A percentile compares a stretch with the other conserved stretches of the same genome.
These are phyloP conservation scores for Globisporangium nunn DNA, from an alignment of 352 stramenopile species.

Conservation along the genomic window DNA sequence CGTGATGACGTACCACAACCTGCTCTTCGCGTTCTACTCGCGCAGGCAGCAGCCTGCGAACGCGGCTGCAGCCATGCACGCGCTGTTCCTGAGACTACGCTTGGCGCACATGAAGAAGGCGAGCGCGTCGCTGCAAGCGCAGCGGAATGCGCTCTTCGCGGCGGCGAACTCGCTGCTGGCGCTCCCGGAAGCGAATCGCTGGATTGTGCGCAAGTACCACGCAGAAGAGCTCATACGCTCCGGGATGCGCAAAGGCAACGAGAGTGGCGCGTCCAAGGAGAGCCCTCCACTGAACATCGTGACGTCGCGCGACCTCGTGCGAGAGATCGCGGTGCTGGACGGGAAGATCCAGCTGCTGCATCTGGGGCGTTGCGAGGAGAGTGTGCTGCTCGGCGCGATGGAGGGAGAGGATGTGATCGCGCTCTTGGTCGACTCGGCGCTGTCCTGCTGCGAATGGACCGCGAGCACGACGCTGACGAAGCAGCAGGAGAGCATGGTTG, in stretches of 20 bases:
- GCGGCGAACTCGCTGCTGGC: slow-evolving; percentile 37
- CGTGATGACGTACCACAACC: slow-evolving; percentile 52
- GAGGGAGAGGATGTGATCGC: slow-evolving; percentile 45
- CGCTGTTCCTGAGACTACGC: slow-evolving; percentile 40
- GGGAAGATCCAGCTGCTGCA: slow-evolving; percentile 53
- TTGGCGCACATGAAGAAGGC: slow-evolving; percentile 33
- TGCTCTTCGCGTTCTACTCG: slow-evolving; percentile 67
- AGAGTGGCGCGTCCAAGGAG: not conserved
- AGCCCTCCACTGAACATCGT: slow-evolving; percentile 40
- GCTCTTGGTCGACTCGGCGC: slow-evolving; percentile 37
- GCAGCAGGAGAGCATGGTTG: slow-evolving; percentile 31
- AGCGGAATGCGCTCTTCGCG: slow-evolving; percentile 58
- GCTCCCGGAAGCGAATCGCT: slow-evolving; percentile 38
- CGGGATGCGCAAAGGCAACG: slow-evolving; percentile 8
- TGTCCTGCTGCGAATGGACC: slow-evolving; percentile 11
- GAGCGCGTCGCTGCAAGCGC: slow-evolving; percentile 29
- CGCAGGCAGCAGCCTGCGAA: slow-evolving; percentile 57
- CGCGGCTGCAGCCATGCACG: slow-evolving; percentile 51
- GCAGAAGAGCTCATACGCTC: slow-evolving; percentile 35
- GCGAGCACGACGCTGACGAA: slow-evolving; percentile 30
- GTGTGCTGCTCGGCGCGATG: slow-evolving; percentile 51
- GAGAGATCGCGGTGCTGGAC: slow-evolving; percentile 49
- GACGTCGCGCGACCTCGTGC: slow-evolving; percentile 51
- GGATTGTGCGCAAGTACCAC: slow-evolving; percentile 69
- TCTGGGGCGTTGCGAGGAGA: slow-evolving; percentile 39